Evolutionary conservation across 768 basidiomycete species (phyloP).

Genomic region (Phanerochaete carnosa): DNA sequence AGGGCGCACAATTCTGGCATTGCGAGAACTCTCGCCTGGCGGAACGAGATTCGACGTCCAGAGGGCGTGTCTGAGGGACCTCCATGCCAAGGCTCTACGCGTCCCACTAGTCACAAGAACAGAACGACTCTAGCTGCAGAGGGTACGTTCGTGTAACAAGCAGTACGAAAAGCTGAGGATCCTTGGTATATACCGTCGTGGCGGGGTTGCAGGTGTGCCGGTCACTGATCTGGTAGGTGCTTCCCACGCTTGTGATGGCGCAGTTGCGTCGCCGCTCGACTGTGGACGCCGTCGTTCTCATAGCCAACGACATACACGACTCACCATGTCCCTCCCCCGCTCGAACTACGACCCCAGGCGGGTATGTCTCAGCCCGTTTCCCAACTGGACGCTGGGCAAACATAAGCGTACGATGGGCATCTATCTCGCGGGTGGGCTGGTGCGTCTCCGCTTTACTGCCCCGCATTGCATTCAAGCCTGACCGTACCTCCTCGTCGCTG

Average conservation of each 20-base stretch:
- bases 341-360: constrained; percentile 82
- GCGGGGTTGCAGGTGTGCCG: not conserved
- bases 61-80: not conserved
- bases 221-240: not conserved
- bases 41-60: constrained; percentile 11
- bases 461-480: not conserved
- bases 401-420: constrained; percentile 83
- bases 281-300: not conserved
- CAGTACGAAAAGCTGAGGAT: no score
- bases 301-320: constrained; percentile 5
- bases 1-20: constrained; percentile 15
- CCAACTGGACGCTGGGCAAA: constrained; percentile 68
- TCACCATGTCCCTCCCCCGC: constrained; percentile 59
- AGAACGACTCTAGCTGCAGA: not conserved
- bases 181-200: no score
- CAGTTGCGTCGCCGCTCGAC: not conserved
- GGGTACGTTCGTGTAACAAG: no score
- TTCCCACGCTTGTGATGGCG: constrained; percentile 5
- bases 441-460: constrained; percentile 41
- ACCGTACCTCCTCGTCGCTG: not conserved
- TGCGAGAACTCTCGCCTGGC: constrained; percentile 14
- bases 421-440: constrained; percentile 88
- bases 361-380: constrained; percentile 86
- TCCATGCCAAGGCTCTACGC: not conserved
- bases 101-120: not conserved